Percentiles rank a stretch among this genome's conserved stretches.
phyloP scores from a whole-genome alignment of 2,329 filamentous ascomycete genomes.

The Fonsecaea nubica region DNA sequence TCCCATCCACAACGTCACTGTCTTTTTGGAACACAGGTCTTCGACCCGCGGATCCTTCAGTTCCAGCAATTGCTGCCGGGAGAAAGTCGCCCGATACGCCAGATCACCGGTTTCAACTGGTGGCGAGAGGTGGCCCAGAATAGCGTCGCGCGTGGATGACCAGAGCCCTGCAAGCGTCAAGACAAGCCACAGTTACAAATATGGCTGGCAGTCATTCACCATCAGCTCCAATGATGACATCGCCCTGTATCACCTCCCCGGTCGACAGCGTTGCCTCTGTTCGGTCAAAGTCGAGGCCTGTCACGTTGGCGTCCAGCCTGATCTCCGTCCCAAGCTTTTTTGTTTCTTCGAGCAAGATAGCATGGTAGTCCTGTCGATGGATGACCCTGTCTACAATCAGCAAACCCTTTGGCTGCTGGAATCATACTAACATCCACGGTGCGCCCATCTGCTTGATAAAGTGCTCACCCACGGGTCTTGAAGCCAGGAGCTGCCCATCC shows the following conservation, averaged over 20 bases:
- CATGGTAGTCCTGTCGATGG: constrained; percentile 58
- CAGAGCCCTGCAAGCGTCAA: constrained; percentile 44
- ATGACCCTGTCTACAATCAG: constrained; percentile 38
- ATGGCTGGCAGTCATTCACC: constrained; percentile 40
- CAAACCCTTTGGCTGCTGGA: no score
- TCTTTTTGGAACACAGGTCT: constrained; percentile 18
- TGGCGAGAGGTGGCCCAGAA: constrained; percentile 53
- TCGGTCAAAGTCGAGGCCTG: constrained; percentile 38
- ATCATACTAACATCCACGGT: constrained; percentile 9
- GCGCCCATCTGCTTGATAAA: constrained; percentile 18
- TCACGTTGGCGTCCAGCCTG: constrained; percentile 39
- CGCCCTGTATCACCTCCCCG: constrained; percentile 35
- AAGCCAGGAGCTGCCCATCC: constrained; percentile 43
- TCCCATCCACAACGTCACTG: constrained; percentile 61
- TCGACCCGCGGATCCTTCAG: constrained; percentile 21
- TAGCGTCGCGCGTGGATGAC: constrained; percentile 51
- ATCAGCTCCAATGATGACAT: constrained; percentile 58
- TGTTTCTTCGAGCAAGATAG: constrained; percentile 51
- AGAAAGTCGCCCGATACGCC: constrained; percentile 51
- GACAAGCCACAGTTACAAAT: neutral
- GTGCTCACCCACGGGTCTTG: constrained; percentile 21
- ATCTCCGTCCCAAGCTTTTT: constrained; percentile 49
- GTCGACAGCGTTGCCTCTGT: constrained; percentile 41
- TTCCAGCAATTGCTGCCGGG: constrained; percentile 4
- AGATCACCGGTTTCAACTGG: constrained; percentile 62